phyloP scores from a whole-genome alignment of 176 grass and related monocot species.

The Carex parvula region DNA sequence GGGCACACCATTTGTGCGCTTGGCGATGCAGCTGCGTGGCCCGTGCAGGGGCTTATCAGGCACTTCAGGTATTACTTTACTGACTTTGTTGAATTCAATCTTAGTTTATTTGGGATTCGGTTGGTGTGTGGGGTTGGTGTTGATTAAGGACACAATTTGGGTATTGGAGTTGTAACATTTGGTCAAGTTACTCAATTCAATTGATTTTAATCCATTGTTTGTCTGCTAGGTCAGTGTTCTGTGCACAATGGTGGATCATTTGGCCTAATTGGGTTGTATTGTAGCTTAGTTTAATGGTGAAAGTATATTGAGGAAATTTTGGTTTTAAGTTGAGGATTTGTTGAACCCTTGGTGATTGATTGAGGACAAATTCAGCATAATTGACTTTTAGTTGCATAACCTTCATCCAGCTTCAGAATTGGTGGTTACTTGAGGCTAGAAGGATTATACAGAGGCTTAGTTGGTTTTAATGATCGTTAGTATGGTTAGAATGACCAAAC shows the following conservation, averaged over 20 bases:
- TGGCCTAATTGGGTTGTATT: background rate
- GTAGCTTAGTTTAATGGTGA: background rate
- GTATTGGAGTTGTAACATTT: background rate
- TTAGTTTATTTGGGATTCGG: background rate
- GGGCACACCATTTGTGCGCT: constrained; percentile 88
- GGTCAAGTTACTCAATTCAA: background rate
- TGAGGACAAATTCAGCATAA: background rate
- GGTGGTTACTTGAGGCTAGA: background rate
- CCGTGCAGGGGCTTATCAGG: constrained; percentile 85
- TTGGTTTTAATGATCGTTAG: background rate
- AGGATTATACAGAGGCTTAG: background rate
- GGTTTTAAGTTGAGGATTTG: background rate
- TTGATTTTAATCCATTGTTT: background rate
- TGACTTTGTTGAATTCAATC: background rate
- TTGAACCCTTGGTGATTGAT: background rate
- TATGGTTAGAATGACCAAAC: background rate
- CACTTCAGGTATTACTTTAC: constrained; percentile 46
- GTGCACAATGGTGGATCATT: background rate
- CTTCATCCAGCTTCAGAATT: background rate
- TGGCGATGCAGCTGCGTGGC: constrained; percentile 90
- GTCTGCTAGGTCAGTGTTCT: background rate
- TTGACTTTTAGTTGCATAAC: background rate
- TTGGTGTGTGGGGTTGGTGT: background rate
- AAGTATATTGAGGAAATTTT: background rate
- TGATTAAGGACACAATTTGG: background rate